Evolutionary conservation across 805 yeast genomes (phyloP).

Genomic region (Candida sakaeoensis): DNA sequence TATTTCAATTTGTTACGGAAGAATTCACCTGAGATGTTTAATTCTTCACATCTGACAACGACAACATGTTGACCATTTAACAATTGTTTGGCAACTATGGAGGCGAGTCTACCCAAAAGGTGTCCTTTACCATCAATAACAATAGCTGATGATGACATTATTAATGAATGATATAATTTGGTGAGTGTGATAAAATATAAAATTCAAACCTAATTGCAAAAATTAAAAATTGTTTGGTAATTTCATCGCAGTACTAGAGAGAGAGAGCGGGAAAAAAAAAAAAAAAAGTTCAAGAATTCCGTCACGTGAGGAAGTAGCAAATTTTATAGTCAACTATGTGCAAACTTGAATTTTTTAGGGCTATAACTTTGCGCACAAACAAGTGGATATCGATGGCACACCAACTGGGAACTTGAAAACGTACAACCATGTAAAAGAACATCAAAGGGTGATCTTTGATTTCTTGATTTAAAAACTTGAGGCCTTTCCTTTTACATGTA

Average conservation of each 20-base stretch:
- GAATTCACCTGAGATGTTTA: constrained; percentile 99
- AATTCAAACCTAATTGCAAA: constrained; percentile 2
- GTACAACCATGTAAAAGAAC: too few species aligned
- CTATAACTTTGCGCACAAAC: too few species aligned
- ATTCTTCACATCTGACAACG: constrained; percentile 94
- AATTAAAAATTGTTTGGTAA: constrained; percentile 7
- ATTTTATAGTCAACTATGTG: background rate
- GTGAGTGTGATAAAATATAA: constrained; percentile 2
- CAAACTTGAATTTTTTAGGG: too few species aligned
- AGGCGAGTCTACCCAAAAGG: constrained; percentile 99
- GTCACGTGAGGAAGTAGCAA: background rate
- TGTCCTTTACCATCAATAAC: constrained; percentile 99
- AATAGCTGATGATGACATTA: constrained; percentile 69
- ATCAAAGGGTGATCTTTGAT: too few species aligned
- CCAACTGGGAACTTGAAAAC: too few species aligned
- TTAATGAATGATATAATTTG: constrained; percentile 6
- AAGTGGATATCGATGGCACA: too few species aligned
- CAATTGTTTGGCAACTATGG: constrained; percentile 96
- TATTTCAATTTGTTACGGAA: constrained; percentile 99
- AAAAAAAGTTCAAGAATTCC: too few species aligned
- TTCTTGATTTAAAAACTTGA: too few species aligned
- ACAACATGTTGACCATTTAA: constrained; percentile 98
- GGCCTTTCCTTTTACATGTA: too few species aligned
- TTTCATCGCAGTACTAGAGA: background rate
- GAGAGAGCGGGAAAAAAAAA: background rate